Evolutionary conservation across 1,139 yeast genomes (phyloP).

Genomic region (Petasospora fabianii): DNA sequence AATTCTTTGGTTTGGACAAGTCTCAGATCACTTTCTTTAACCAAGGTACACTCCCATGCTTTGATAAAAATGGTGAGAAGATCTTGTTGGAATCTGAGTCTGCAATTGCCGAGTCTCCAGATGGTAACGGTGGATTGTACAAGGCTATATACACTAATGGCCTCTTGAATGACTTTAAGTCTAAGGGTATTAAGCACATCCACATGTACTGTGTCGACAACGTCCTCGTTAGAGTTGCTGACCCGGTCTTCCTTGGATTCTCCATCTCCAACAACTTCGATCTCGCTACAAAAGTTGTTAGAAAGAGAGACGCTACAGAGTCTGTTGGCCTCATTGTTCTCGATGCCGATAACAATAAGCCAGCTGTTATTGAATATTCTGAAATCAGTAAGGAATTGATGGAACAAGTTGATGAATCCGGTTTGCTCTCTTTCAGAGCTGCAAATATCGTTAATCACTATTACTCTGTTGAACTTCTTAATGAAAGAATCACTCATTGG

Average conservation of each 20-base stretch:
- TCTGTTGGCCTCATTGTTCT: constrained; percentile 89
- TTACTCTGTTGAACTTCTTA: constrained; percentile 74
- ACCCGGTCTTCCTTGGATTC: constrained; percentile 89
- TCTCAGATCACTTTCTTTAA: constrained; percentile 74
- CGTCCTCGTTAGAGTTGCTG: constrained; percentile 88
- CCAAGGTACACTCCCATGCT: constrained; percentile 95
- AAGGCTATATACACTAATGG: constrained; percentile 69
- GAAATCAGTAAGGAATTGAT: constrained; percentile 80
- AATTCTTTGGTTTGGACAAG: constrained; percentile 64
- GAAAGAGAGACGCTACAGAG: constrained; percentile 85
- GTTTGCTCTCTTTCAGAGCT: constrained; percentile 73
- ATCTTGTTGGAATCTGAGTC: constrained; percentile 57
- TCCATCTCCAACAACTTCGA: constrained; percentile 64
- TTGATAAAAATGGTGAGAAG: constrained; percentile 64
- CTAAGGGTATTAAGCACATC: constrained; percentile 78
- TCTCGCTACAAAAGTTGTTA: constrained; percentile 90
- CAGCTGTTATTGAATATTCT: constrained; percentile 93
- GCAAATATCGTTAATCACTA: constrained; percentile 98
- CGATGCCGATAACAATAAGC: constrained; percentile 55
- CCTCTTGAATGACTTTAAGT: constrained; percentile 61
- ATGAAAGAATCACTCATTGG: constrained; percentile 64
- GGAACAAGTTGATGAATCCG: constrained; percentile 51
- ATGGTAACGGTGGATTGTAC: constrained; percentile 97
- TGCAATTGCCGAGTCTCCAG: constrained; percentile 81
- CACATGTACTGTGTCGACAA: constrained; percentile 98